Evolutionary conservation across 1,284 basidiomycete genomes (phyloP).

Genomic region (Neonothopanus nambi): DNA sequence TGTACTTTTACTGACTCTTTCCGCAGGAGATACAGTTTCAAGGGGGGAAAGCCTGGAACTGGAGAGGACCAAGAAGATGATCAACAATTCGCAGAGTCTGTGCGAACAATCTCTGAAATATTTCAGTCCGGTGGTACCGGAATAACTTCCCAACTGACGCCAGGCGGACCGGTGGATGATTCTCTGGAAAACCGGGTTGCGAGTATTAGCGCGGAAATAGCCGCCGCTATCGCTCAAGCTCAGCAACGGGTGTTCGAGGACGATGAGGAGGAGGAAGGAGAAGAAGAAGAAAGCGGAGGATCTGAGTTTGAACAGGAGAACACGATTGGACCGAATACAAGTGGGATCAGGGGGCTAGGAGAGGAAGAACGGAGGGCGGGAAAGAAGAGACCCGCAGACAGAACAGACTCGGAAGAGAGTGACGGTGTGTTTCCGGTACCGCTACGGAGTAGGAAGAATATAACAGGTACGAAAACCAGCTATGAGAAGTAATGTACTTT

Average conservation of each 20-base stretch:
- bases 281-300: conserved; percentile 39
- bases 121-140: conserved; percentile 47
- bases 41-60: conserved; percentile 63
- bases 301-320: conserved; percentile 52
- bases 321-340: conserved; percentile 55
- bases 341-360: conserved; percentile 50
- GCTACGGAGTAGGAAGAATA: conserved; percentile 49
- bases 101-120: conserved; percentile 68
- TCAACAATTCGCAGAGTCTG: conserved; percentile 62
- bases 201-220: conserved; percentile 72
- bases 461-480: conserved; percentile 59
- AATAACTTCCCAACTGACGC: conserved; percentile 25
- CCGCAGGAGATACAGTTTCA: conserved; percentile 72
- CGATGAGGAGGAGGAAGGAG: conserved; percentile 57
- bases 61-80: conserved; percentile 50
- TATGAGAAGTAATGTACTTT: conserved; percentile 32
- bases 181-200: conserved; percentile 62
- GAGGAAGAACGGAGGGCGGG: conserved; percentile 4
- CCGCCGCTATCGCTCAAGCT: conserved; percentile 69
- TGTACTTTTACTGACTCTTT: conserved; percentile 17
- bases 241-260: conserved; percentile 51
- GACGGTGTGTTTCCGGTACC: conserved; percentile 67
- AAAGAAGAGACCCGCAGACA: not conserved
- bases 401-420: conserved; percentile 52
- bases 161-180: conserved; percentile 34